A percentile compares a stretch with the other conserved stretches of the same genome.
phyloP scores from a whole-genome alignment of 1,284 basidiomycete species.

The Cutaneotrichosporon dermatis region DNA sequence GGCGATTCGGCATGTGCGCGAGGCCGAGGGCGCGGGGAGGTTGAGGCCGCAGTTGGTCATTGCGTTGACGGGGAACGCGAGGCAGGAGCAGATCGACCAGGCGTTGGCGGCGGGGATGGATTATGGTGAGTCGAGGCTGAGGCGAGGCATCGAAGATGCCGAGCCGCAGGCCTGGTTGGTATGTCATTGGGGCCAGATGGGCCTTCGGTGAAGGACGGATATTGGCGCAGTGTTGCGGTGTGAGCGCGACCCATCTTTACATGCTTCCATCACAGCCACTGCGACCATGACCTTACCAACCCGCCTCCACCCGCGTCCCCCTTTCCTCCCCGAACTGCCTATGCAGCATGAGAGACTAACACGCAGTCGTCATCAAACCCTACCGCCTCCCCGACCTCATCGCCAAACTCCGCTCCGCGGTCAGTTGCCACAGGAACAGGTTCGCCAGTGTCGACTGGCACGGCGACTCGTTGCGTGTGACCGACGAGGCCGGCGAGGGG shows the following conservation, averaged over 20 bases:
- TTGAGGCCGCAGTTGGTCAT: slow-evolving; percentile 32
- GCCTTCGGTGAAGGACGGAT: too few species aligned
- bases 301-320: too few species aligned
- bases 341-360: background rate
- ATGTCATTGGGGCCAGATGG: too few species aligned
- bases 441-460: too few species aligned
- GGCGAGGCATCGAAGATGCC: too few species aligned
- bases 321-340: background rate
- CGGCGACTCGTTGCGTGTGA: too few species aligned
- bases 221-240: too few species aligned
- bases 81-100: slow-evolving; percentile 37
- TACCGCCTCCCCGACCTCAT: slow-evolving; percentile 23
- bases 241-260: too few species aligned
- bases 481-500: too few species aligned
- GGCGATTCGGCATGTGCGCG: slow-evolving; percentile 35
- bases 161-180: background rate
- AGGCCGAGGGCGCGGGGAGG: slow-evolving; percentile 32
- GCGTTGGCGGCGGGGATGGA: slow-evolving; percentile 30
- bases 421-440: background rate
- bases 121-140: slow-evolving; percentile 7
- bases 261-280: too few species aligned
- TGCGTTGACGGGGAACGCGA: slow-evolving; percentile 43
- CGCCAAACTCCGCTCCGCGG: slow-evolving; percentile 3
- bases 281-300: too few species aligned
- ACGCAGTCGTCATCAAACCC: slow-evolving; percentile 24